phyloP scores from a whole-genome alignment of 2,329 filamentous ascomycete species.

The Amylocarpus encephaloides region DNA sequence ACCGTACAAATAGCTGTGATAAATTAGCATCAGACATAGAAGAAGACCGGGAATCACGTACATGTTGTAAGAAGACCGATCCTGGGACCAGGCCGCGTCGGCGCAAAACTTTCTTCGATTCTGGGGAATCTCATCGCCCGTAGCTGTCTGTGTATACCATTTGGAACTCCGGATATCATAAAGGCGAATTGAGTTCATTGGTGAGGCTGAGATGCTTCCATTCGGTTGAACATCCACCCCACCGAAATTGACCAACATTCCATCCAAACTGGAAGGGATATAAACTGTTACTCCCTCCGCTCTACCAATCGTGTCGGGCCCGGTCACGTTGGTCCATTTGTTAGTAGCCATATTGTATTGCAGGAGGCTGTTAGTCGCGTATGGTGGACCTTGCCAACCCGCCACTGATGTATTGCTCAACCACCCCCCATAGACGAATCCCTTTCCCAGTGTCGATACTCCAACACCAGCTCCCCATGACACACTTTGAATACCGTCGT shows the following conservation, averaged over 20 bases:
- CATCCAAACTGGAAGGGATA: constrained; percentile 52
- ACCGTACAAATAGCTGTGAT: constrained; percentile 52
- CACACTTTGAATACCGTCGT: constrained; percentile 38
- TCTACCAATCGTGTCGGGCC: constrained; percentile 41
- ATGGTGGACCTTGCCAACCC: constrained; percentile 42
- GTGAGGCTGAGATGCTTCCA: constrained; percentile 36
- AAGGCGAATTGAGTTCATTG: constrained; percentile 47
- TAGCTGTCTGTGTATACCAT: constrained; percentile 55
- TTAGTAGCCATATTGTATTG: constrained; percentile 50
- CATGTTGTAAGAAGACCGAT: constrained; percentile 60
- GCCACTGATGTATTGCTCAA: constrained; percentile 47
- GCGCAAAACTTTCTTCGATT: constrained; percentile 54
- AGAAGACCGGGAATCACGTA: constrained; percentile 32
- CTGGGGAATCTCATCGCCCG: constrained; percentile 42
- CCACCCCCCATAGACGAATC: constrained; percentile 59
- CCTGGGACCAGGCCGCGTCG: constrained; percentile 51
- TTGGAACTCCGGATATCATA: constrained; percentile 54
- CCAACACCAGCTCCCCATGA: constrained; percentile 52
- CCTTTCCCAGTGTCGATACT: constrained; percentile 47
- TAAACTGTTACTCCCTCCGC: constrained; percentile 57
- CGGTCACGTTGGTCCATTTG: constrained; percentile 46
- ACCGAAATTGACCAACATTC: constrained; percentile 56
- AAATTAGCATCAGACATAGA: constrained; percentile 8
- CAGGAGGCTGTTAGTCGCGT: constrained; percentile 47
- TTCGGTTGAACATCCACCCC: constrained; percentile 46